These are phyloP conservation scores for Phalaenopsis hybrid DNA, from an alignment of 116 monocot genomes.

Conservation along the genomic window DNA sequence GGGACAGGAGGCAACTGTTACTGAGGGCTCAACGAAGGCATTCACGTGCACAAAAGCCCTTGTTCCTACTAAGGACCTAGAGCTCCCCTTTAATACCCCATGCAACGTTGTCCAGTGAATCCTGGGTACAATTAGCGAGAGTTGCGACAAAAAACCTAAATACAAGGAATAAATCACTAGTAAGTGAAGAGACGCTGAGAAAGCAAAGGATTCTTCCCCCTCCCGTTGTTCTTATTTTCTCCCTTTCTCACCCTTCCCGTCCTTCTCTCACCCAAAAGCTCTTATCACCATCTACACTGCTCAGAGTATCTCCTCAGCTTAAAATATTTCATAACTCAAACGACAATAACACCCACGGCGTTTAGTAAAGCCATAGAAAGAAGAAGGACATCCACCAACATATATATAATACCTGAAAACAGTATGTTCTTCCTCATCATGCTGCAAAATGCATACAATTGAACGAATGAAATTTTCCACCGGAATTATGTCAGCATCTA, in stretches of 20 bases:
- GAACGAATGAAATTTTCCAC: constrained; percentile 61
- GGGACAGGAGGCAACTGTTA: no score
- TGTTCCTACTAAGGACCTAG: background rate
- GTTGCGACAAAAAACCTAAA: background rate
- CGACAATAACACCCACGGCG: background rate
- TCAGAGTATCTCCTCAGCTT: background rate
- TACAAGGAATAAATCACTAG: background rate
- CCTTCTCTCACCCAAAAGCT: background rate
- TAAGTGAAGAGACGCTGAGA: background rate
- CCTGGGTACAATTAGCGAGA: background rate
- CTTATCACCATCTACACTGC: background rate
- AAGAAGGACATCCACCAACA: background rate
- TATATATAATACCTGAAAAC: constrained; percentile 40
- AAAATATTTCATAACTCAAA: background rate
- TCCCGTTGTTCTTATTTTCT: background rate
- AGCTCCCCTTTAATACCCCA: background rate
- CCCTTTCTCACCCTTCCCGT: background rate
- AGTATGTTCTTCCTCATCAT: constrained; percentile 27
- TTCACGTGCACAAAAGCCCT: no score
- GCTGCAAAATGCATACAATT: constrained; percentile 52
- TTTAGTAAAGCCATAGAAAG: background rate
- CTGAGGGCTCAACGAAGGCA: no score
- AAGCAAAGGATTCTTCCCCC: background rate
- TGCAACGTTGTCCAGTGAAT: background rate
- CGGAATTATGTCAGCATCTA: constrained; percentile 50